Conservation (phyloP, 2,329 filamentous ascomycete genomes). For the Sporothrix schenckii region DNA sequence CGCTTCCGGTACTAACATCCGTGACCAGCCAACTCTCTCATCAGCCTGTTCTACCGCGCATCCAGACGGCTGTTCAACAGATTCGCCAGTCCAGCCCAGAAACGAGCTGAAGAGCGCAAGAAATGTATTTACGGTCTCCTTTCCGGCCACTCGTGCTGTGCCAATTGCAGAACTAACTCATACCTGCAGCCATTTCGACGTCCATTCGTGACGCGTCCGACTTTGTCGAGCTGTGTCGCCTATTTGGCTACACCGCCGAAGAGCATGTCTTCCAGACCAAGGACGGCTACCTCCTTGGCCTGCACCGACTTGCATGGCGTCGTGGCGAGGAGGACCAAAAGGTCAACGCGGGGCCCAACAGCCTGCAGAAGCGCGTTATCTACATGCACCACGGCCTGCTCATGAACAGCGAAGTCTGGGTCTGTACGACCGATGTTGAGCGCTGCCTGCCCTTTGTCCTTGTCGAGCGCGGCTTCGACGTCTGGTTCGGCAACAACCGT, state of each 20-base stretch:
- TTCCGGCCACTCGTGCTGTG: no score
- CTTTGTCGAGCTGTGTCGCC: slow-evolving; percentile 88
- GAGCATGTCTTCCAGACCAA: slow-evolving; percentile 94
- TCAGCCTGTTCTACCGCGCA: slow-evolving; percentile 78
- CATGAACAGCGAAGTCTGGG: slow-evolving; percentile 99
- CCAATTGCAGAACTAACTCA: slow-evolving; percentile 50
- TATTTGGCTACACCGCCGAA: slow-evolving; percentile 91
- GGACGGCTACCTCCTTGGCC: slow-evolving; percentile 88
- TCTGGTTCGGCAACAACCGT: slow-evolving; percentile 97
- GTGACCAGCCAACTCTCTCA: slow-evolving; percentile 73
- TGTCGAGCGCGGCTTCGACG: slow-evolving; percentile 89
- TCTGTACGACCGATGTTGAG: slow-evolving; percentile 83
- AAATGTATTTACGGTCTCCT: slow-evolving; percentile 53
- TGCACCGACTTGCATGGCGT: slow-evolving; percentile 83
- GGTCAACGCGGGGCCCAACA: slow-evolving; percentile 72
- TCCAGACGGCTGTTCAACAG: slow-evolving; percentile 83
- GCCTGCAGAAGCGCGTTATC: slow-evolving; percentile 78
- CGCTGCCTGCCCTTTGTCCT: slow-evolving; percentile 86
- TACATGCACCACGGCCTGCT: slow-evolving; percentile 95
- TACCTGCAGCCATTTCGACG: slow-evolving; percentile 62
- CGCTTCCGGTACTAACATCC: neutral
- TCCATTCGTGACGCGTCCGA: slow-evolving; percentile 84
- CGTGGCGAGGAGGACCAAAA: slow-evolving; percentile 77
- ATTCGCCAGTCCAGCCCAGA: slow-evolving; percentile 70
- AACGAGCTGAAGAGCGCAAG: slow-evolving; percentile 67